Conservation (phyloP, 2,329 filamentous ascomycete species). For the Cryphonectria japonica region DNA sequence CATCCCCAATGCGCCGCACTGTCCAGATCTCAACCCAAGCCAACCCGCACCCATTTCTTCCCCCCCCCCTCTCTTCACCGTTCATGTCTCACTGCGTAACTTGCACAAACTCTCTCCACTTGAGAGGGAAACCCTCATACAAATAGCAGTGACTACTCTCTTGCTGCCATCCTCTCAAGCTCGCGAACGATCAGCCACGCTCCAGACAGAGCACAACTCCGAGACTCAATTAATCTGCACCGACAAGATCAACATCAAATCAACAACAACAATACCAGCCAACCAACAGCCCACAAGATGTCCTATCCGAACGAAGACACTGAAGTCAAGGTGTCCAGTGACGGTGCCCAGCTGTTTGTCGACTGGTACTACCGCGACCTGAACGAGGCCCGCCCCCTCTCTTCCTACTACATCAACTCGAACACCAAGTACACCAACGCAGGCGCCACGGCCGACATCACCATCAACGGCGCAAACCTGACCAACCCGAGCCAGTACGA, state of each 20-base stretch:
- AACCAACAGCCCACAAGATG: constrained; percentile 8
- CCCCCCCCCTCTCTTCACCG: background rate
- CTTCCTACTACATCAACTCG: constrained; percentile 71
- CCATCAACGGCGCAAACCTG: constrained; percentile 76
- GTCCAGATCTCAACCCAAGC: constrained; percentile 15
- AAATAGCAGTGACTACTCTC: background rate
- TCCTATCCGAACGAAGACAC: constrained; percentile 40
- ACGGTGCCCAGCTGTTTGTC: constrained; percentile 71
- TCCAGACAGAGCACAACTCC: background rate
- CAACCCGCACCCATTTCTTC: background rate
- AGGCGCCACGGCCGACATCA: constrained; percentile 67
- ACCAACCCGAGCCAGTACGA: constrained; percentile 67
- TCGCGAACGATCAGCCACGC: background rate
- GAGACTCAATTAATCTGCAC: background rate
- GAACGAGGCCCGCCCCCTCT: constrained; percentile 61
- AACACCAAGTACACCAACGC: constrained; percentile 54
- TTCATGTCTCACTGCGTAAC: background rate
- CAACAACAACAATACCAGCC: background rate
- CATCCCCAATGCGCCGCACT: constrained; percentile 27
- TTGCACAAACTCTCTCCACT: background rate
- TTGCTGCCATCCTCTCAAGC: background rate
- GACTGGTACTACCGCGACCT: constrained; percentile 77
- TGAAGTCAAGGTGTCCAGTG: constrained; percentile 50
- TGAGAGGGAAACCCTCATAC: background rate
- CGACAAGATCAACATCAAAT: background rate